These are phyloP conservation scores for Kodamaea restingae DNA, from an alignment of 805 yeast species.

Conservation along the genomic window DNA sequence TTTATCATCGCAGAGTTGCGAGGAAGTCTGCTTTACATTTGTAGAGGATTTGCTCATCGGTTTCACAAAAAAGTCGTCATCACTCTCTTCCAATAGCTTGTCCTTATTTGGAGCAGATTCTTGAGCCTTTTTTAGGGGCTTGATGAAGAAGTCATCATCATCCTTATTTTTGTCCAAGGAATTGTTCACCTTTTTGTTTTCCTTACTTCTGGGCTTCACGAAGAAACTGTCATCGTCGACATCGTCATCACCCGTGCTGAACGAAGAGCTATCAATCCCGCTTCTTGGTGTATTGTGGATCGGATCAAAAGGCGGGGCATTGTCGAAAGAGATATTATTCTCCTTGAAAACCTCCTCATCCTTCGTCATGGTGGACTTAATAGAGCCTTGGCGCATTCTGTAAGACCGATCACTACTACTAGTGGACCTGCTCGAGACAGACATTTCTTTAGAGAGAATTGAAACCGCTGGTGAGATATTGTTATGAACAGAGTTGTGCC, in stretches of 20 bases:
- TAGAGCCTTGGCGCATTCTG: slow-evolving; percentile 3
- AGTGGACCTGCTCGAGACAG: slow-evolving; percentile 13
- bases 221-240: slow-evolving; percentile 5
- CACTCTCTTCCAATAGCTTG: too few relatives aligned
- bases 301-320: slow-evolving; percentile 46
- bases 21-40: slow-evolving; percentile 13
- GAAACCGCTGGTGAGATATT: slow-evolving; percentile 2
- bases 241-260: slow-evolving; percentile 1
- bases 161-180: slow-evolving; percentile 10
- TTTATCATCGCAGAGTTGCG: slow-evolving; percentile 8
- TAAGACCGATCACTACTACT: slow-evolving; percentile 7
- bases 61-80: too few relatives aligned
- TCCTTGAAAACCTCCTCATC: slow-evolving; percentile 57
- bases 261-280: slow-evolving; percentile 43
- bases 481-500: slow-evolving; percentile 1
- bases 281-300: slow-evolving; percentile 47
- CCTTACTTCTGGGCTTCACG: slow-evolving; percentile 11
- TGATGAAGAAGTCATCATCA: slow-evolving; percentile 17
- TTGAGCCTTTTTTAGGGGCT: slow-evolving; percentile 12
- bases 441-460: slow-evolving; percentile 6
- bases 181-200: not conserved
- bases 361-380: slow-evolving; percentile 9
- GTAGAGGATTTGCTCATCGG: too few relatives aligned
- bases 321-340: slow-evolving; percentile 69
- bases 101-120: too few relatives aligned